Percentiles rank a stretch among this genome's conserved stretches.
Conservation (phyloP, 2,329 filamentous ascomycete genomes). For the Paramyrothecium roridum region DNA sequence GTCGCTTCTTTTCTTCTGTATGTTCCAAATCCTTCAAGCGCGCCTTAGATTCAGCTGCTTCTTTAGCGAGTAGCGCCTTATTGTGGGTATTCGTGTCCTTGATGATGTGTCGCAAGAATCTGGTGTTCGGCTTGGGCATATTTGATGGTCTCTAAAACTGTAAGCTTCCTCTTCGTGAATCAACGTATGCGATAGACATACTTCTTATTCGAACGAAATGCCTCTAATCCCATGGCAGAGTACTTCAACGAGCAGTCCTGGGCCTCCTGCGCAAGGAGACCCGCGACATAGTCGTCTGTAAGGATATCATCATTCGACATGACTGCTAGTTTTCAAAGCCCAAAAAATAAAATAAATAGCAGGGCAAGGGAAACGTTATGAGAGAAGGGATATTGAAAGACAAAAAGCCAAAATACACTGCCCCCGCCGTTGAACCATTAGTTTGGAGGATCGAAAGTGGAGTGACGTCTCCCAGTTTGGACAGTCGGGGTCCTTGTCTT, state of each 20-base stretch:
- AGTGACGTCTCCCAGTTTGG: neutral
- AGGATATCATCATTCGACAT: slow-evolving; percentile 50
- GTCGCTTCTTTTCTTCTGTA: slow-evolving; percentile 40
- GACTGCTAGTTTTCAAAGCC: neutral
- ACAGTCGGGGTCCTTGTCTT: neutral
- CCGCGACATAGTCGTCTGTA: slow-evolving; percentile 76
- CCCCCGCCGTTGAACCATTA: too few relatives aligned
- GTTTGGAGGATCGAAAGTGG: neutral
- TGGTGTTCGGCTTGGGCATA: slow-evolving; percentile 84
- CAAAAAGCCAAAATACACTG: neutral
- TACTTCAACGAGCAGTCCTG: slow-evolving; percentile 70
- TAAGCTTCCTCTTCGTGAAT: slow-evolving; percentile 5
- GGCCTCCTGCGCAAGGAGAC: slow-evolving; percentile 77
- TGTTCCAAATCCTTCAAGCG: slow-evolving; percentile 62
- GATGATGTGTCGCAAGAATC: slow-evolving; percentile 85
- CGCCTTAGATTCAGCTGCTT: slow-evolving; percentile 73
- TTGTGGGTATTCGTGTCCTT: slow-evolving; percentile 88
- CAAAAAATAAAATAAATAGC: neutral
- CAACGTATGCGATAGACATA: slow-evolving; percentile 25
- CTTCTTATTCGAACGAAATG: slow-evolving; percentile 50
- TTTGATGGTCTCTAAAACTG: slow-evolving; percentile 51
- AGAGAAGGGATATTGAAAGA: too few relatives aligned
- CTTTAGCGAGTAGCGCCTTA: slow-evolving; percentile 77
- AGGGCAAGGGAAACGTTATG: too few relatives aligned
- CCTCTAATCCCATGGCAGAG: slow-evolving; percentile 70